phyloP scores from a whole-genome alignment of 208 protist species.

The Acanthamoeba rhysodes region DNA sequence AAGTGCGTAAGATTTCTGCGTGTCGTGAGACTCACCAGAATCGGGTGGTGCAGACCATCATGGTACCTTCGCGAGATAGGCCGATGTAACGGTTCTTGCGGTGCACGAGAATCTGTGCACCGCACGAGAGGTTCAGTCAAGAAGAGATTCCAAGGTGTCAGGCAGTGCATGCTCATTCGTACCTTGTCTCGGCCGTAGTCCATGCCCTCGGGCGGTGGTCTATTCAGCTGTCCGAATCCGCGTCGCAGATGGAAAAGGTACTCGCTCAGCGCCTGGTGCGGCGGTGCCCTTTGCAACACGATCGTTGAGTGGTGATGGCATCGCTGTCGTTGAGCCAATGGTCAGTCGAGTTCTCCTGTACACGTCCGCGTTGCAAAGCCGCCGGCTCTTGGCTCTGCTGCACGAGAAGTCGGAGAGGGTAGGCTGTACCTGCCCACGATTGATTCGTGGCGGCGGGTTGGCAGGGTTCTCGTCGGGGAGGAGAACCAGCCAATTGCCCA shows the following conservation, averaged over 20 bases:
- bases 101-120: conserved; percentile 18
- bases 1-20: too few relatives aligned
- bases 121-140: not conserved
- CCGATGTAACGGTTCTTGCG: conserved; percentile 65
- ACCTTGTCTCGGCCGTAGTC: conserved; percentile 56
- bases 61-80: conserved; percentile 56
- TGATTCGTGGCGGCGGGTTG: conserved; percentile 31
- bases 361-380: not conserved
- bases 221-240: conserved; percentile 56
- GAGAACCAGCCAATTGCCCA: conserved; percentile 68
- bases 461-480: conserved; percentile 61
- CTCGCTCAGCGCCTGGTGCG: not conserved
- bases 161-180: not conserved
- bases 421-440: not conserved
- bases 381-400: too few relatives aligned
- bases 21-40: not conserved
- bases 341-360: not conserved
- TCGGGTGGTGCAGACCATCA: not conserved
- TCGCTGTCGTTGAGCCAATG: not conserved
- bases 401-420: too few relatives aligned
- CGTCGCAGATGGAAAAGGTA: conserved; percentile 70
- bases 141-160: not conserved
- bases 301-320: conserved; percentile 63
- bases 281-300: conserved; percentile 7
- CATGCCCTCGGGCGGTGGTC: conserved; percentile 47